Evolutionary conservation across 208 protist species (phyloP), one percentile per base, ranked within the genome.

Genomic region (Leishmania mexicana): DNA sequence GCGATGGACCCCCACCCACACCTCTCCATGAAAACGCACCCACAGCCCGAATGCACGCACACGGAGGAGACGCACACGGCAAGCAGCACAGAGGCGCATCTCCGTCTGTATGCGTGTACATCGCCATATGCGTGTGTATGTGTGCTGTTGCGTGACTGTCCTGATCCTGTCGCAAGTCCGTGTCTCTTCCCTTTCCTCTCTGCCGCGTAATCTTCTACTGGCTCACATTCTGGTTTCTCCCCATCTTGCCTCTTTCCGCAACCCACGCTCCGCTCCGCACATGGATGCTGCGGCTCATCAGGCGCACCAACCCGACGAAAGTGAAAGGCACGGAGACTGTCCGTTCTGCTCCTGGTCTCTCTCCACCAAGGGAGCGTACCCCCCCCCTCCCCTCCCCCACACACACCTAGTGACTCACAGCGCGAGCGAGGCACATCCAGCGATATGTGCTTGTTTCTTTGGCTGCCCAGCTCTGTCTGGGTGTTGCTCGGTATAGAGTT

Each of bases 401-500:
- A 53, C 42, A 53, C 62, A 24, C 76, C 58, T 31, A 60, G 31
- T 28, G 15, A 76, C 28, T 13, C 72, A 45, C 24, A 2, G 31
- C 28, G 10, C 28, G 49, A 31, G 49, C 4, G 6, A 11, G 35
- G 1, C 72, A 24, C 10, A 40, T 76, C 72, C 49, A 58, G 49
- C 49, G 28, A 60, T 42, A 72, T 73, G 60, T 5, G 35, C 24
- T 79, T 86, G 70, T 80, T 85, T 57, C 80, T 93, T 1, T 83
- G 84, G 7, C 84, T 95, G 42, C 85, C 89, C 3, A 31, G 40
- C 19, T 49, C 81, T 8, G 87, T 85, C 38, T 93, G 88, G 87
- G 81, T 87, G 35, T 79, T 93, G 49, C 81, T 93, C 35, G 81
- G 83, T 21, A 82, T 95, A 15, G 92, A 95, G 85, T 92, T 92